Base-by-base conservation (phyloP, 352 stramenopile species). In the Phytophthora foliorum region DNA sequence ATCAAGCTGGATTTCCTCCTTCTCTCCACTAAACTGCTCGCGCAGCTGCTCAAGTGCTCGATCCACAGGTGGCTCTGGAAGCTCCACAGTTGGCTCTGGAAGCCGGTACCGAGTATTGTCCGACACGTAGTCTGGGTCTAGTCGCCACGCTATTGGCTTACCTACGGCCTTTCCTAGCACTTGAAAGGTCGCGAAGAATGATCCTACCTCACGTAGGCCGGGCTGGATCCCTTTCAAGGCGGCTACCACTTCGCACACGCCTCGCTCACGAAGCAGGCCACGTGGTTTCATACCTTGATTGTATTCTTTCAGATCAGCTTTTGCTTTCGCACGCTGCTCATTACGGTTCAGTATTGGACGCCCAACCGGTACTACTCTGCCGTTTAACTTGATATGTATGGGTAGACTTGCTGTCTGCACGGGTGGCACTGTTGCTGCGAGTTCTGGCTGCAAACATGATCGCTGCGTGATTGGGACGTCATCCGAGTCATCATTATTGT, bases 101-200 rank as follows among this genome's bases (percentile, higher is more conserved):
- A 66, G 58, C 13, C 36, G 24, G 36, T 57, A 66, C 11, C 48
- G n/a, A 45, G 58, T 46, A 10, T 8, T 53, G 39, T 58, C 58
- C 1, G n/a, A 6, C 41, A 58, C 24, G 21, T 39, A 52, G 2
- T 44, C 36, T n/a, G n/a, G n/a, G n/a, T n/a, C 48, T 0, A 44
- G 22, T 42, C 49, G 32, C 25, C 39, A 51, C 3, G n/a, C 17
- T 46, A 29, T 38, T 2, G 36, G 24, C 13, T 59, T 53, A 24
- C 44, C 32, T 7, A 24, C n/a, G 31, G 5, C 25, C 27, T 31
- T 6, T 31, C 27, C 27, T 7, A 7, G 27, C 2, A 31, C 27
- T 6, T 31, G 27, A 31, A 31, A 31, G 27, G 2, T 31, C 27
- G 5, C 8, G 27, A 31, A 7, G 27, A 31, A 31, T 31, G 2